These are phyloP conservation scores for Iris macrosiphon DNA, from an alignment of 106 monocot species.

Conservation along the genomic window DNA sequence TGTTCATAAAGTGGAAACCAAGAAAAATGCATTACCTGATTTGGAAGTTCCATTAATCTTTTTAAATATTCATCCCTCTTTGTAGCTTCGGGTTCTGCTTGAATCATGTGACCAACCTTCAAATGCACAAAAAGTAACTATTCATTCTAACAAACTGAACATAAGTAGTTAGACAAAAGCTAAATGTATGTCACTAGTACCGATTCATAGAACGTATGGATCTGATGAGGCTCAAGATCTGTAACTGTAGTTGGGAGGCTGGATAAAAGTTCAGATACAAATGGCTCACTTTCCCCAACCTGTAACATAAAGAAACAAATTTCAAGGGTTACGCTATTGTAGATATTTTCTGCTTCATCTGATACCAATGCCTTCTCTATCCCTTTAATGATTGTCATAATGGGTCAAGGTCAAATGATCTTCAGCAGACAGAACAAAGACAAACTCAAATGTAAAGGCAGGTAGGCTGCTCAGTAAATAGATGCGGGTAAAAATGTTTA, in stretches of 20 bases:
- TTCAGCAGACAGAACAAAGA: too few relatives aligned
- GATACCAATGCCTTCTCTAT: too few relatives aligned
- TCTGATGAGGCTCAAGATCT: constrained; percentile 97
- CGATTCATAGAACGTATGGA: constrained; percentile 96
- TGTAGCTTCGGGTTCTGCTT: constrained; percentile 80
- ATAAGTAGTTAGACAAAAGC: background rate
- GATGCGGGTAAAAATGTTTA: too few relatives aligned
- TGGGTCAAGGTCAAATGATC: too few relatives aligned
- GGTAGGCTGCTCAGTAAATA: too few relatives aligned
- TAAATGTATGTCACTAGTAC: constrained; percentile 20
- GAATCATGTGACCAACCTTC: constrained; percentile 99
- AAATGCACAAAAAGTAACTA: background rate
- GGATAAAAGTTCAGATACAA: constrained; percentile 81
- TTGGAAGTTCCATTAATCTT: constrained; percentile 97
- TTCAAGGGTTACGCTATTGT: too few relatives aligned
- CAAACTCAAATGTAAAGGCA: too few relatives aligned
- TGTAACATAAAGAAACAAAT: constrained; percentile 20
- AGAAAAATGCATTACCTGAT: constrained; percentile 54
- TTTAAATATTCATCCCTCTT: constrained; percentile 95
- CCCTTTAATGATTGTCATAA: too few relatives aligned
- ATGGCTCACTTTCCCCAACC: constrained; percentile 96
- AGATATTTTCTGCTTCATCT: too few relatives aligned
- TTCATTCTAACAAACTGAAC: background rate
- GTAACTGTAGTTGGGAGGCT: constrained; percentile 55
- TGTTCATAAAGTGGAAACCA: too few relatives aligned